These are phyloP conservation scores for Capsicum rhomboideum DNA, from an alignment of 257 asterid genomes.

Conservation along the genomic window DNA sequence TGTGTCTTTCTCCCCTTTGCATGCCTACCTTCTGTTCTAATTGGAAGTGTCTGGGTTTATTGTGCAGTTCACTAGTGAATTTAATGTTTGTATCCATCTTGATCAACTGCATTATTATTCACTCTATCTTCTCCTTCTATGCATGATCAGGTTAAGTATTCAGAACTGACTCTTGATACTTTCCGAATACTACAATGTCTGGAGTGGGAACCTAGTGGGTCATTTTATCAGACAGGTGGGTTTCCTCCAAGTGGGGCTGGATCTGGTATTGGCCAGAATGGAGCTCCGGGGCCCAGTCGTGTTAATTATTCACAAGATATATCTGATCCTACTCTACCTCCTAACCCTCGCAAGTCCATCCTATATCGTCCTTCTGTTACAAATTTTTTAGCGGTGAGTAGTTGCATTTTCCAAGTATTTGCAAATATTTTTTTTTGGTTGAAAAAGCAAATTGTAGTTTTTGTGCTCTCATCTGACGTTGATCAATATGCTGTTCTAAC, in stretches of 20 bases:
- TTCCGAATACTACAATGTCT: conserved; percentile 87
- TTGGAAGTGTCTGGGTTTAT: not conserved
- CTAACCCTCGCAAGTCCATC: conserved; percentile 85
- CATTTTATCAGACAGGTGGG: conserved; percentile 61
- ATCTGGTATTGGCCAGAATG: conserved; percentile 59
- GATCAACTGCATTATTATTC: not conserved
- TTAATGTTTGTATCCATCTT: not conserved
- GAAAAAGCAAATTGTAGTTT: not conserved
- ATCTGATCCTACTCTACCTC: conserved; percentile 87
- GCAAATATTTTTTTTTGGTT: not conserved
- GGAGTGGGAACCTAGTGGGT: conserved; percentile 99
- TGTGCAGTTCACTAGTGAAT: not conserved
- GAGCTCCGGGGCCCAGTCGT: conserved; percentile 65
- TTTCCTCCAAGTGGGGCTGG: conserved; percentile 49
- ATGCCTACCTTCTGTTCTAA: not conserved
- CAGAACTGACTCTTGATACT: conserved; percentile 82
- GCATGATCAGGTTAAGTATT: conserved; percentile 69
- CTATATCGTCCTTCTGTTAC: conserved; percentile 83
- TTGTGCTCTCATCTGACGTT: not conserved
- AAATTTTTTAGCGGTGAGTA: conserved; percentile 86
- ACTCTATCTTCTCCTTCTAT: not conserved
- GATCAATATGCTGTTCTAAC: not conserved
- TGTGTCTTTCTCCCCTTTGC: conserved; percentile 11
- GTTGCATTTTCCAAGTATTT: not conserved
- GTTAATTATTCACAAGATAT: conserved; percentile 64